Evolutionary conservation across 2,329 filamentous ascomycete genomes (phyloP).

Genomic region (Podosphaera xanthii): DNA sequence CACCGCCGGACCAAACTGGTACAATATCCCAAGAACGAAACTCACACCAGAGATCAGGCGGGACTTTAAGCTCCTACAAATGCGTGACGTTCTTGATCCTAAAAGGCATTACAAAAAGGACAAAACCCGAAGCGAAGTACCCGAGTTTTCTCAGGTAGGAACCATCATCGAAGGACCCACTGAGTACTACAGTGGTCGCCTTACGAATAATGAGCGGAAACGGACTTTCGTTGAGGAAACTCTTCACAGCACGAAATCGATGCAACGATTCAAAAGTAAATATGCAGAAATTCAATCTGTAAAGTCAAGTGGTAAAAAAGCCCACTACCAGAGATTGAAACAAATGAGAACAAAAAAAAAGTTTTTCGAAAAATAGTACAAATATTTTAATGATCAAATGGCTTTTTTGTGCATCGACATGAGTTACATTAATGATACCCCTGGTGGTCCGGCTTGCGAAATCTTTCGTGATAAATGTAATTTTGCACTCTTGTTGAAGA

Average conservation of each 20-base stretch:
- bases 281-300: slow-evolving; percentile 63
- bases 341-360: slow-evolving; percentile 14
- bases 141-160: slow-evolving; percentile 72
- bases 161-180: slow-evolving; percentile 74
- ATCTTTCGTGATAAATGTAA: no score
- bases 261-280: slow-evolving; percentile 60
- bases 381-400: no score
- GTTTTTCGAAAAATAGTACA: slow-evolving; percentile 1
- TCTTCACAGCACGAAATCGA: slow-evolving; percentile 40
- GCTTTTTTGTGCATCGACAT: no score
- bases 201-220: slow-evolving; percentile 75
- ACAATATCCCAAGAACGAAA: slow-evolving; percentile 62
- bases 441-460: no score
- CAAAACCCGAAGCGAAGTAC: slow-evolving; percentile 38
- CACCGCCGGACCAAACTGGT: slow-evolving; percentile 67
- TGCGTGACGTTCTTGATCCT: slow-evolving; percentile 72
- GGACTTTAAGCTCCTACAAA: slow-evolving; percentile 71
- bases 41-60: slow-evolving; percentile 69
- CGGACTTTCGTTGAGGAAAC: slow-evolving; percentile 71
- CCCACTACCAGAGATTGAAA: slow-evolving; percentile 63
- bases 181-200: slow-evolving; percentile 60
- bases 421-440: no score
- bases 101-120: slow-evolving; percentile 49
- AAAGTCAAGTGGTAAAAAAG: slow-evolving; percentile 76
- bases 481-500: no score